phyloP scores from a whole-genome alignment of 176 grass and related monocot genomes.

The Musa schizocarpa region DNA sequence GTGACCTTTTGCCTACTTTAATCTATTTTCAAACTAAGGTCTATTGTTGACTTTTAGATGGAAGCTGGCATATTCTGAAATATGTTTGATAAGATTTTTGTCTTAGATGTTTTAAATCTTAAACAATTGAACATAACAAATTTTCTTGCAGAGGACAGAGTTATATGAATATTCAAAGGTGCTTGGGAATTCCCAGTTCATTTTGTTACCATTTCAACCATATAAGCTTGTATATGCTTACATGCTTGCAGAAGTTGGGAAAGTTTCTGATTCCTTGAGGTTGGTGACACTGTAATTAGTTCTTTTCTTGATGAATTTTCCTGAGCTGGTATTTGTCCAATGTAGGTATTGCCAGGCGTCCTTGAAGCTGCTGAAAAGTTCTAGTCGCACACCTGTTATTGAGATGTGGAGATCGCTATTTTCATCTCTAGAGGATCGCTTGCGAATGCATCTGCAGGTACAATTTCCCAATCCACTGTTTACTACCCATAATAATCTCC shows the following conservation, averaged over 20 bases:
- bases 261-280: constrained; percentile 79
- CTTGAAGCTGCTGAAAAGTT: constrained; percentile 74
- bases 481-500: background rate
- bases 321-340: background rate
- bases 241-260: constrained; percentile 94
- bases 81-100: no score
- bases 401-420: constrained; percentile 77
- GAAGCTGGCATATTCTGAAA: no score
- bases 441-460: constrained; percentile 92
- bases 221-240: constrained; percentile 98
- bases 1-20: no score
- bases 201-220: constrained; percentile 79
- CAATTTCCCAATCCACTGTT: background rate
- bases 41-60: no score
- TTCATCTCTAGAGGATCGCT: constrained; percentile 74
- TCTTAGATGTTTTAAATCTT: no score
- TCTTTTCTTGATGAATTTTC: background rate
- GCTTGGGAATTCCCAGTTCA: constrained; percentile 94
- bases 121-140: constrained; percentile 6
- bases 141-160: constrained; percentile 71
- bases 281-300: constrained; percentile 2
- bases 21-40: no score
- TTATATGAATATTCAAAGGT: constrained; percentile 96
- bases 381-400: constrained; percentile 66
- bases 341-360: constrained; percentile 90